Evolutionary conservation across 306 rosid species (phyloP), one percentile per base, ranked within the genome.

Genomic region (Benincasa hispida): DNA sequence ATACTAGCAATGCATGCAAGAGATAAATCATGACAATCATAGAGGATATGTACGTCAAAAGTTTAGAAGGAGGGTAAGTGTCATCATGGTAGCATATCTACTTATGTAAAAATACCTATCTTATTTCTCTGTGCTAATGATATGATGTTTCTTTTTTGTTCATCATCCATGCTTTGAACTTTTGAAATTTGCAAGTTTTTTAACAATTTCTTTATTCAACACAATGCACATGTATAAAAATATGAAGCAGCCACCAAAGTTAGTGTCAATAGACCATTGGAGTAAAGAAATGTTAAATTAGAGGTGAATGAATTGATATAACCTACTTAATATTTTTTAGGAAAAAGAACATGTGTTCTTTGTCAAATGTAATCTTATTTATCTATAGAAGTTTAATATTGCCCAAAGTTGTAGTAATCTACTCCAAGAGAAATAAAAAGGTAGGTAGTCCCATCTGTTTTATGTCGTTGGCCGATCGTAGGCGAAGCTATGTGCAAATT

Each of bases 1-100:
- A 83, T 34, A 87, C 89, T 66, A 86, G 95, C 76, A 82, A 75
- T 74, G 95, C 98, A 10, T 93, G 97, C 75, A 95, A 89, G 83
- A 89, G 93, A 79, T 95, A 93, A 62, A 86, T 93, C 81, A 76
- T 80, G 89, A 62, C 86, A 74, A 82, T 88, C 80, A 78, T 89
- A 17, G 87, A 87, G 85, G 88, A 80, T 66, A 78, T 85, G 78
- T 82, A 88, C 79, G 78, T 89, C 41, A 86, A 78, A 84, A 86
- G 87, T 79, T 76, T 86, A 32, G 87, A 85, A 8, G 87, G 85
- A 69, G 91, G 96, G 98, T 90, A n/a, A n/a, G n/a, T 53, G 41
- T 28, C 75, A 58, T 76, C 79, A 10, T 37, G 74, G 45, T 39
- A 66, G 10, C 24, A n/a, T n/a, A 60, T 76, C 76, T 76, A 30